phyloP scores from a whole-genome alignment of 305 asterid species.

The Solanum hybrid region DNA sequence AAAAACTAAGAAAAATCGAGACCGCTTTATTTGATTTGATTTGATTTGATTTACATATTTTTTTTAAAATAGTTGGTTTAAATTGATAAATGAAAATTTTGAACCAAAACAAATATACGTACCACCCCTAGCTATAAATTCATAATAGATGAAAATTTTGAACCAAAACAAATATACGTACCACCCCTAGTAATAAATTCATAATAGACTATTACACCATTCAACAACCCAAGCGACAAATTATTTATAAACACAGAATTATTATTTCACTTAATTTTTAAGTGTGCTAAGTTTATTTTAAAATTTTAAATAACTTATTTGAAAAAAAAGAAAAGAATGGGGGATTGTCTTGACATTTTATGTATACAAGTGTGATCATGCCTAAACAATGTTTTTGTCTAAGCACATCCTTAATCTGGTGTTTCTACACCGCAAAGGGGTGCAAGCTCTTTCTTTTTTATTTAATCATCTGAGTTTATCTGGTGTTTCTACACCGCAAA shows the following conservation, averaged over 20 bases:
- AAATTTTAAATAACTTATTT: neutral
- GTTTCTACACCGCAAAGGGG: neutral
- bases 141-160: neutral
- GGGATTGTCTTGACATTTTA: neutral
- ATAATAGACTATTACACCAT: neutral
- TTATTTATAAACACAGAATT: neutral
- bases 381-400: neutral
- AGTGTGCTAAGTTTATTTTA: neutral
- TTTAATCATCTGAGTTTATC: too few species aligned
- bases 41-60: neutral
- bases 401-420: neutral
- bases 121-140: neutral
- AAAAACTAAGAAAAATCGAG: too few species aligned
- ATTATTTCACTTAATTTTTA: neutral
- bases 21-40: neutral
- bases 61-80: neutral
- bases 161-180: neutral
- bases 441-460: neutral
- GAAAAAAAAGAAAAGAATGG: neutral
- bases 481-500: neutral
- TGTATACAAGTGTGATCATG: neutral
- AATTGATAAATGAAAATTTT: neutral
- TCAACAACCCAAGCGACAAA: neutral
- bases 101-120: neutral
- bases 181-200: neutral